Percentiles rank a stretch among this genome's conserved stretches.
Evolutionary conservation across 257 asterid genomes (phyloP).

Genomic region (Phtheirospermum japonicum): DNA sequence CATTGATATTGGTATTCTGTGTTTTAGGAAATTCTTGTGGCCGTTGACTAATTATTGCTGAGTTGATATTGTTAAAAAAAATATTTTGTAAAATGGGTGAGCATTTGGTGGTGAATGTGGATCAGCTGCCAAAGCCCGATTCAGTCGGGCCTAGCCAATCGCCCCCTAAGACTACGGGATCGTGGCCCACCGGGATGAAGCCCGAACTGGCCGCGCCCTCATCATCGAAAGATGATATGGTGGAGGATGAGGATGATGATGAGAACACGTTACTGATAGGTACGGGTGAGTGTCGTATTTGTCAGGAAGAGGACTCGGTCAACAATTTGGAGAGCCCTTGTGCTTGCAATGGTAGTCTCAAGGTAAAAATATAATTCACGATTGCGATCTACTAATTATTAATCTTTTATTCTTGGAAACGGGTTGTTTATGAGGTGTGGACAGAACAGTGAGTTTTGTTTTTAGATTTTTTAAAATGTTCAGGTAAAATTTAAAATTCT

Average conservation of each 20-base stretch:
- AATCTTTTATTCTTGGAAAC: too few relatives aligned
- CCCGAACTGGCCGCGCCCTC: slow-evolving; percentile 52
- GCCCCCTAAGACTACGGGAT: slow-evolving; percentile 31
- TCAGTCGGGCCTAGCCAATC: slow-evolving; percentile 31
- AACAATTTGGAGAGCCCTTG: slow-evolving; percentile 88
- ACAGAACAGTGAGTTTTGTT: too few relatives aligned
- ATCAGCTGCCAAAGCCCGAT: slow-evolving; percentile 45
- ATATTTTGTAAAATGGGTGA: slow-evolving; percentile 52
- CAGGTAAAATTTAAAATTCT: too few relatives aligned
- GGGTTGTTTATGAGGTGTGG: too few relatives aligned
- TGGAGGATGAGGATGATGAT: slow-evolving; percentile 42
- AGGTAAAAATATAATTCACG: slow-evolving; percentile 37
- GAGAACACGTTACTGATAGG: slow-evolving; percentile 66
- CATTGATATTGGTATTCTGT: slow-evolving; percentile 22
- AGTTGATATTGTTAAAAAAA: slow-evolving; percentile 19
- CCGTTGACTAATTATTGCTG: slow-evolving; percentile 24
- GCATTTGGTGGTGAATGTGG: slow-evolving; percentile 57
- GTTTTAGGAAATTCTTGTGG: slow-evolving; percentile 29
- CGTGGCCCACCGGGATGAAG: slow-evolving; percentile 35
- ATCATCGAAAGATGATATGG: slow-evolving; percentile 40
- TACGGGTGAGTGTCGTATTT: slow-evolving; percentile 85
- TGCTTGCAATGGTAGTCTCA: slow-evolving; percentile 94
- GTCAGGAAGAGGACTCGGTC: slow-evolving; percentile 93
- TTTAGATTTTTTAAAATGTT: too few relatives aligned
- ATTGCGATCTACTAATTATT: background rate